Conservation (phyloP, 345 rosid genomes). For the Physaria fendleri region DNA sequence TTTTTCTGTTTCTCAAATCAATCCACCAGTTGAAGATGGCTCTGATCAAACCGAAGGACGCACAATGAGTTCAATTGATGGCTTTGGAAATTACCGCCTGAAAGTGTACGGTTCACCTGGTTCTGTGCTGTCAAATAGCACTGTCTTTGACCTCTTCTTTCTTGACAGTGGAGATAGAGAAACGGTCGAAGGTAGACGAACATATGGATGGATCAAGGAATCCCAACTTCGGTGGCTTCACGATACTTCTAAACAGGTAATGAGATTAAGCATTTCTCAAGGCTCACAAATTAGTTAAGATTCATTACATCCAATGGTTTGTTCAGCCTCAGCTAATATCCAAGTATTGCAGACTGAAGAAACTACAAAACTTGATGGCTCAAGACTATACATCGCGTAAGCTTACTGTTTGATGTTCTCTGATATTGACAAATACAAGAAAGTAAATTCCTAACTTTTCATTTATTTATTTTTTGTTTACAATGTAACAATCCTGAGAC, state of each 20-base stretch:
- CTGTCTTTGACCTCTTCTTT: slow-evolving; percentile 72
- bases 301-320: background rate
- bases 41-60: slow-evolving; percentile 12
- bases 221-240: slow-evolving; percentile 82
- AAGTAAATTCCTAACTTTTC: too few relatives aligned
- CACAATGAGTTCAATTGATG: slow-evolving; percentile 42
- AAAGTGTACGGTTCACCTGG: slow-evolving; percentile 70
- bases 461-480: too few relatives aligned
- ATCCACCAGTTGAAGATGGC: slow-evolving; percentile 42
- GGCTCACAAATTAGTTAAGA: background rate
- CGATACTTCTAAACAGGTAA: slow-evolving; percentile 33
- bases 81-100: slow-evolving; percentile 71
- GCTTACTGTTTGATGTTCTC: slow-evolving; percentile 15
- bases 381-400: slow-evolving; percentile 90
- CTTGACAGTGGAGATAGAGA: slow-evolving; percentile 87
- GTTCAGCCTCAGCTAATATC: background rate
- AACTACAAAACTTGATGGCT: slow-evolving; percentile 79
- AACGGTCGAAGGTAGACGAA: slow-evolving; percentile 49
- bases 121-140: slow-evolving; percentile 59
- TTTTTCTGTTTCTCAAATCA: slow-evolving; percentile 62
- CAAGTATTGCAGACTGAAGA: slow-evolving; percentile 42
- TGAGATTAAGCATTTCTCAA: background rate
- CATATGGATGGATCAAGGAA: slow-evolving; percentile 85
- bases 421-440: background rate
- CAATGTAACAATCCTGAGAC: too few relatives aligned